phyloP scores from a whole-genome alignment of 2,329 filamentous ascomycete genomes.

The Stagonosporopsis vannaccii region DNA sequence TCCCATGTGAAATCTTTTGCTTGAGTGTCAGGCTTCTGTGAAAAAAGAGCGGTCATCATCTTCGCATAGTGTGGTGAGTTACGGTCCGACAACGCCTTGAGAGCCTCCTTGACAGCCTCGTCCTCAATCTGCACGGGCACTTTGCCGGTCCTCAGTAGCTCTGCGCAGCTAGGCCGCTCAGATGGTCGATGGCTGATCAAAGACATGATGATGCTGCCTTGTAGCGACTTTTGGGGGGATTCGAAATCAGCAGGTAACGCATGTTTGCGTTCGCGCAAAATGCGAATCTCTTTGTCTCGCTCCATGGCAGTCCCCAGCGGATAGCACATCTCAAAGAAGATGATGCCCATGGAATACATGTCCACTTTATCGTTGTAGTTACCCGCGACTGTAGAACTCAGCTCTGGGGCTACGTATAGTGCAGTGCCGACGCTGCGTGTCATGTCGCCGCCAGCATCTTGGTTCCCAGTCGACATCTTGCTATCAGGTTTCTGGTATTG shows the following conservation, averaged over 20 bases:
- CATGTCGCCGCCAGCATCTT: slow-evolving; percentile 64
- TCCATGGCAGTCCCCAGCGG: slow-evolving; percentile 69
- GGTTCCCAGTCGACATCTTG: slow-evolving; percentile 42
- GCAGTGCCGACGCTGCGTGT: slow-evolving; percentile 77
- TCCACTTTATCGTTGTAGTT: slow-evolving; percentile 94
- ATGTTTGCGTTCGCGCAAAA: slow-evolving; percentile 72
- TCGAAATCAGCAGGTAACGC: slow-evolving; percentile 77
- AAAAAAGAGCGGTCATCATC: slow-evolving; percentile 85
- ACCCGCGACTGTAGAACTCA: slow-evolving; percentile 75
- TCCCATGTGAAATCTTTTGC: slow-evolving; percentile 73
- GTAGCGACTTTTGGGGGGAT: slow-evolving; percentile 69
- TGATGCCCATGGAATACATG: slow-evolving; percentile 97
- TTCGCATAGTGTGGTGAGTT: slow-evolving; percentile 89
- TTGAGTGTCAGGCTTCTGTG: slow-evolving; percentile 72
- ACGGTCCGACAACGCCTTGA: slow-evolving; percentile 81
- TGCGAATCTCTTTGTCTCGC: slow-evolving; percentile 69
- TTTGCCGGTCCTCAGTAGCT: slow-evolving; percentile 84
- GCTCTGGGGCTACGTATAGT: slow-evolving; percentile 91
- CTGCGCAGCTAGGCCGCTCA: slow-evolving; percentile 80
- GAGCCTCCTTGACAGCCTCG: slow-evolving; percentile 83
- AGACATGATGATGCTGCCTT: slow-evolving; percentile 79
- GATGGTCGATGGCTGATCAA: slow-evolving; percentile 83
- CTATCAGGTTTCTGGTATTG: slow-evolving; percentile 72
- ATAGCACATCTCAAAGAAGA: slow-evolving; percentile 97
- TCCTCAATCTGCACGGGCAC: slow-evolving; percentile 92